Percentiles rank a stretch among this genome's conserved stretches.
Conservation (phyloP, 441 rosid species). For the Aleurites moluccanus region DNA sequence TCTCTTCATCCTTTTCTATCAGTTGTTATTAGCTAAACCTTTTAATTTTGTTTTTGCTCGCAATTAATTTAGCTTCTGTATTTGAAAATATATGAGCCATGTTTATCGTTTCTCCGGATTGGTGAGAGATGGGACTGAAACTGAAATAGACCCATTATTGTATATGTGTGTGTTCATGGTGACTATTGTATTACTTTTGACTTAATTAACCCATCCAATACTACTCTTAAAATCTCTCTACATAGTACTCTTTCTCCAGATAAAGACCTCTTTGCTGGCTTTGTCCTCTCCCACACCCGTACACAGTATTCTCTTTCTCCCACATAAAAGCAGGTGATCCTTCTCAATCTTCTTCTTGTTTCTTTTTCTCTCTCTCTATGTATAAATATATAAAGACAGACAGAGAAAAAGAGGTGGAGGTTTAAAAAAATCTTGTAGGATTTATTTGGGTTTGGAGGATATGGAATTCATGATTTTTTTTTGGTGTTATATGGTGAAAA, state of each 20-base stretch:
- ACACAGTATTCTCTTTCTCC: not conserved
- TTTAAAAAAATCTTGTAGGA: slow-evolving; percentile 25
- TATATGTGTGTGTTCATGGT: not conserved
- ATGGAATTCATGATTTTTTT: slow-evolving; percentile 20
- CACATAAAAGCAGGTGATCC: slow-evolving; percentile 11
- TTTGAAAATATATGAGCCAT: not conserved
- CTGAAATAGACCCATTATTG: not conserved
- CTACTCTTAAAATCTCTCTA: no score
- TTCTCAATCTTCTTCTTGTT: not conserved
- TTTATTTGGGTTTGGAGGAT: slow-evolving; percentile 21
- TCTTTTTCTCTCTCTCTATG: not conserved
- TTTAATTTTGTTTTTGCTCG: no score
- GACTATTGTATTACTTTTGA: not conserved
- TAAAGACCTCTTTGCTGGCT: slow-evolving; percentile 4
- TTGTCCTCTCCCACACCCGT: slow-evolving; percentile 8
- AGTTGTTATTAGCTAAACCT: not conserved
- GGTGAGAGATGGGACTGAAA: slow-evolving; percentile 29
- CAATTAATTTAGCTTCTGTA: not conserved
- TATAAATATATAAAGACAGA: not conserved
- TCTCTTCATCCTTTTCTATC: not conserved
- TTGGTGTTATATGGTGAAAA: slow-evolving; percentile 14
- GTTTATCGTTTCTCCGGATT: slow-evolving; percentile 7
- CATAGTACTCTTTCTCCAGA: slow-evolving; percentile 6
- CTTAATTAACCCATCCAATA: not conserved
- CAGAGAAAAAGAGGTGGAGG: no score